Base-by-base conservation (phyloP, 2,329 filamentous ascomycete genomes). In the Diaporthe helianthi region DNA sequence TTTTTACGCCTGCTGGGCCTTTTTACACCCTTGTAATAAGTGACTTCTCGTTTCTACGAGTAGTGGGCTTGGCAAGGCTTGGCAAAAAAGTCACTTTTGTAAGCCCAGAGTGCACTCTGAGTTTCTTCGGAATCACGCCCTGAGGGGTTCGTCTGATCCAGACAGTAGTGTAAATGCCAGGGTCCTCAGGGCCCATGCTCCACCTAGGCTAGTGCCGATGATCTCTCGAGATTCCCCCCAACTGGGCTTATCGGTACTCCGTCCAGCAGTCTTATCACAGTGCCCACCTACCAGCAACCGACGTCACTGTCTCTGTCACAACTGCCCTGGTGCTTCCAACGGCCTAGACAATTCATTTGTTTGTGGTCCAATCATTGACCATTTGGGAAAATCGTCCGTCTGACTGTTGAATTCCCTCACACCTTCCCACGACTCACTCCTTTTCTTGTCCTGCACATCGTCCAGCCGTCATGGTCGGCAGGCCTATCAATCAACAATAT, bases 251-350 rank as follows among this genome's bases (percentile, higher is more conserved):
- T 67, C 65, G 33, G 22, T 1, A 24, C 22, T 31, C 7, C n/a
- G n/a, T 44, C 13, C 10, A 22, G 29, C 26, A 63, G 26, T 19
- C 65, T 67, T 67, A 58, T 67, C 65, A 52, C 29, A 38, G 41
- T 44, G n/a, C 33, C 41, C 31, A 36, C 52, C 51, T 38, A 5
- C 8, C 8, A n/a, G 19, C 1, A 9, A 26, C 8, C 64, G 65
- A 67, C 65, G 65, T 67, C 65, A 67, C 61, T 22, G 65, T n/a
- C n/a, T n/a, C n/a, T n/a, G n/a, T n/a, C n/a, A n/a, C 12, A 38
- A 38, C 36, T 38, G 36, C 31, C 31, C 49, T 22, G 29, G 19
- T 44, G 15, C 26, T 46, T 2, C 24, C 4, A 17, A n/a, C 22
- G 2, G 10, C 19, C 33, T 22, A 4, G 33, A 24, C 44, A 47